phyloP scores from a whole-genome alignment of 2,329 filamentous ascomycete genomes.

The Tolypocladium pustulatum region DNA sequence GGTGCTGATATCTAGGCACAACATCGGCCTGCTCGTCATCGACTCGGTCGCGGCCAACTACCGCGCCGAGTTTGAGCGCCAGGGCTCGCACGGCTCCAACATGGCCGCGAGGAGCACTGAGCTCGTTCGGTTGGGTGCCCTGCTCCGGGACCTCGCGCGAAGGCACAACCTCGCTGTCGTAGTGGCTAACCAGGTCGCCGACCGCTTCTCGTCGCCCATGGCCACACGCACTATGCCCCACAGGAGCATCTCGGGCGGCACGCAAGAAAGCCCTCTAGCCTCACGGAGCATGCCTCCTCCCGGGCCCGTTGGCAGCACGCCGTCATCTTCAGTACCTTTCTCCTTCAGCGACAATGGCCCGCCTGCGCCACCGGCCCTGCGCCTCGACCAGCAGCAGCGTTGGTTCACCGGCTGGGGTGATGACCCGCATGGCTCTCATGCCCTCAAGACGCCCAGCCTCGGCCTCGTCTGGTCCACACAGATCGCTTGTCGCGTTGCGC shows the following conservation, averaged over 20 bases:
- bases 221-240: background rate
- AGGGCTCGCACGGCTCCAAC: slow-evolving; percentile 35
- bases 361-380: slow-evolving; percentile 42
- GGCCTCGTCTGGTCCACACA: slow-evolving; percentile 89
- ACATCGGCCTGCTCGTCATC: slow-evolving; percentile 72
- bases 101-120: slow-evolving; percentile 70
- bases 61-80: slow-evolving; percentile 73
- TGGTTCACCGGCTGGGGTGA: slow-evolving; percentile 97
- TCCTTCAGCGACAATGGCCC: slow-evolving; percentile 17
- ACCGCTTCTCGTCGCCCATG: slow-evolving; percentile 53
- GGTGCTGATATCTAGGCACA: slow-evolving; percentile 64
- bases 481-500: slow-evolving; percentile 68
- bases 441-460: slow-evolving; percentile 72
- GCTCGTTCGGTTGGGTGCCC: slow-evolving; percentile 63
- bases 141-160: slow-evolving; percentile 66
- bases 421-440: slow-evolving; percentile 33
- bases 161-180: slow-evolving; percentile 72
- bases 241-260: background rate
- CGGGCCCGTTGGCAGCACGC: slow-evolving; percentile 19
- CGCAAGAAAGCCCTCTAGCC: slow-evolving; percentile 40
- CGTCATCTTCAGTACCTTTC: slow-evolving; percentile 30
- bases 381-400: slow-evolving; percentile 79
- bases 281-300: slow-evolving; percentile 28
- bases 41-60: slow-evolving; percentile 96
- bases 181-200: slow-evolving; percentile 89